Evolutionary conservation across 805 yeast species (phyloP).

Genomic region (Yarrowia sp.): DNA sequence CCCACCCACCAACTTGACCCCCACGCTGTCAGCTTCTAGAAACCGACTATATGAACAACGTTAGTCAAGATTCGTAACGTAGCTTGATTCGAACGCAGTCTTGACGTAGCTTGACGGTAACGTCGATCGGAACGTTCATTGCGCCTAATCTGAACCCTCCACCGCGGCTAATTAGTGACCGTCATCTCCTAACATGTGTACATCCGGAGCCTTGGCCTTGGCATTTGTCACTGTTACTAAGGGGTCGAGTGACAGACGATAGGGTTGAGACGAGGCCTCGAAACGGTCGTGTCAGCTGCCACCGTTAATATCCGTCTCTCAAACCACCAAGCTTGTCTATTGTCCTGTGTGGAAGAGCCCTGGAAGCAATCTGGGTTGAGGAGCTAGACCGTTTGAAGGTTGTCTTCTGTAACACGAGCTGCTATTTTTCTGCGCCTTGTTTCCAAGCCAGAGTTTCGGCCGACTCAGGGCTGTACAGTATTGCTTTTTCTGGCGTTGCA

Average conservation of each 20-base stretch:
- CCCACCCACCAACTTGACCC: too few species aligned
- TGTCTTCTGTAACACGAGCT: slow-evolving; percentile 7
- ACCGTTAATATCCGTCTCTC: too few species aligned
- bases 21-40: background rate
- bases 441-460: background rate
- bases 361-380: background rate
- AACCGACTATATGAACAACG: too few species aligned
- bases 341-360: slow-evolving; percentile 8
- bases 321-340: background rate
- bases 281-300: background rate
- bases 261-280: too few species aligned
- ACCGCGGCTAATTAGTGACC: slow-evolving; percentile 1
- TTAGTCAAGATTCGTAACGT: slow-evolving; percentile 4
- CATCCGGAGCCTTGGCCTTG: too few species aligned
- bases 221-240: background rate
- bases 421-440: background rate
- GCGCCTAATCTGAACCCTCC: background rate
- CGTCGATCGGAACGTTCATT: background rate
- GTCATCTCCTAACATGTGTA: too few species aligned
- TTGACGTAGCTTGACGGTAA: too few species aligned
- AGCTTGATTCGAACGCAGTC: too few species aligned
- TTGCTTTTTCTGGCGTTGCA: too few species aligned
- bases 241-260: background rate
- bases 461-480: background rate
- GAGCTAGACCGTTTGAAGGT: background rate